Conservation (phyloP, 2,329 filamentous ascomycete genomes). For the Pestalotiopsis sp. region DNA sequence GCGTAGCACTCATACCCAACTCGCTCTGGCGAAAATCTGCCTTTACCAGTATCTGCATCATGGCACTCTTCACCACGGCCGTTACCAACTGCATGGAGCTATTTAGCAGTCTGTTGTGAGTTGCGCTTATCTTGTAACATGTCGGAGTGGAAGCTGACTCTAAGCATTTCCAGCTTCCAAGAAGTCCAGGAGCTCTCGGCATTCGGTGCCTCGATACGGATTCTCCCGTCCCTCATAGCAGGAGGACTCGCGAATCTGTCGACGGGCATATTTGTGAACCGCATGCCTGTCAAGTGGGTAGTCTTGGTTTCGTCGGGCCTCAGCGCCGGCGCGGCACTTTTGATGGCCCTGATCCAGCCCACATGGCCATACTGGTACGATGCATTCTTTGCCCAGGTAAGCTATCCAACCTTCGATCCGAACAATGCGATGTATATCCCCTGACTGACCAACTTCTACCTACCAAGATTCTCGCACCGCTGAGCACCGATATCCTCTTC, state of each 20-base stretch:
- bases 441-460: background rate
- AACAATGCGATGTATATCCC: no score
- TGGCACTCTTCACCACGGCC: slow-evolving; percentile 2
- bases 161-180: background rate
- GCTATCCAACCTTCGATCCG: background rate
- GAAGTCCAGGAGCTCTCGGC: slow-evolving; percentile 5
- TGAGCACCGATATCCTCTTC: slow-evolving; percentile 2
- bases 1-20: slow-evolving; percentile 62
- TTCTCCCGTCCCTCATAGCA: background rate
- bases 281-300: background rate
- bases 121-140: background rate
- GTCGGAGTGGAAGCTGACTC: background rate
- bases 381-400: slow-evolving; percentile 9
- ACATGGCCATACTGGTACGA: background rate
- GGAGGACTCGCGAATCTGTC: background rate
- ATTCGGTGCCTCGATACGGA: background rate
- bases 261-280: slow-evolving; percentile 1
- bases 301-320: slow-evolving; percentile 1
- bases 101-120: slow-evolving; percentile 9
- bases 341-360: slow-evolving; percentile 8
- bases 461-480: background rate
- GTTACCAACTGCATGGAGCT: slow-evolving; percentile 8
- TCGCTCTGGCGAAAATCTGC: slow-evolving; percentile 56
- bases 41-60: slow-evolving; percentile 44
- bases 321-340: background rate